Conservation (phyloP, 2,329 filamentous ascomycete species). For the Curvularia hawaiiensis region DNA sequence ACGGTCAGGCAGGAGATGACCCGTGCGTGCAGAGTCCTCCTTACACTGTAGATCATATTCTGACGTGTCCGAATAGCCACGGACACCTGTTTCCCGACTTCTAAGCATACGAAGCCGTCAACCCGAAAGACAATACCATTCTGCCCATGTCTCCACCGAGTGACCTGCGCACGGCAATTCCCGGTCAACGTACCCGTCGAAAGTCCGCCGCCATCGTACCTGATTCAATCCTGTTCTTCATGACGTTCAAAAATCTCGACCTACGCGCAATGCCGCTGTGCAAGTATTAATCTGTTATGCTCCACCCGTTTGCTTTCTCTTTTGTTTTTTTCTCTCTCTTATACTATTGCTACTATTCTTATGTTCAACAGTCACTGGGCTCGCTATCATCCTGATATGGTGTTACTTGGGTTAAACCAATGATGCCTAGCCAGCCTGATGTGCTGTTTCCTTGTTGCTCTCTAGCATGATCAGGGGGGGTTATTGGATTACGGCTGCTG, state of each 20-base stretch:
- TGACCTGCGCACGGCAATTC: conserved; percentile 14
- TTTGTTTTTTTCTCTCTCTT: not conserved
- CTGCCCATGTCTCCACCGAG: conserved; percentile 9
- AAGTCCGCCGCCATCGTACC: conserved; percentile 10
- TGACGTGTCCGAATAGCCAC: conserved; percentile 43
- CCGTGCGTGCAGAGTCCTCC: conserved; percentile 69
- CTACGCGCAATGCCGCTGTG: not conserved
- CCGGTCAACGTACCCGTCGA: conserved; percentile 12
- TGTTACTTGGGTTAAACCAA: not conserved
- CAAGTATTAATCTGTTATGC: not conserved
- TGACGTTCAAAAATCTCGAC: conserved; percentile 4
- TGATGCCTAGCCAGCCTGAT: not conserved
- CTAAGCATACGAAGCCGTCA: conserved; percentile 21
- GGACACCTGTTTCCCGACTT: conserved; percentile 44
- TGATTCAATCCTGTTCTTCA: conserved; percentile 3
- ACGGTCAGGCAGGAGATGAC: conserved; percentile 78
- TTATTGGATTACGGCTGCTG: not conserved
- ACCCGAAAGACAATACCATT: conserved; percentile 7
- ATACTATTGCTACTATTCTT: conserved; percentile 3
- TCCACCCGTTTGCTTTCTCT: not conserved
- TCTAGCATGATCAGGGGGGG: not conserved
- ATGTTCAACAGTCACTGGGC: not conserved
- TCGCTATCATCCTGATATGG: not conserved
- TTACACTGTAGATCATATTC: conserved; percentile 32
- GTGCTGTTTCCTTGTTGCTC: not conserved